Evolutionary conservation across 345 rosid genomes (phyloP).

Genomic region (Theobroma cacao): DNA sequence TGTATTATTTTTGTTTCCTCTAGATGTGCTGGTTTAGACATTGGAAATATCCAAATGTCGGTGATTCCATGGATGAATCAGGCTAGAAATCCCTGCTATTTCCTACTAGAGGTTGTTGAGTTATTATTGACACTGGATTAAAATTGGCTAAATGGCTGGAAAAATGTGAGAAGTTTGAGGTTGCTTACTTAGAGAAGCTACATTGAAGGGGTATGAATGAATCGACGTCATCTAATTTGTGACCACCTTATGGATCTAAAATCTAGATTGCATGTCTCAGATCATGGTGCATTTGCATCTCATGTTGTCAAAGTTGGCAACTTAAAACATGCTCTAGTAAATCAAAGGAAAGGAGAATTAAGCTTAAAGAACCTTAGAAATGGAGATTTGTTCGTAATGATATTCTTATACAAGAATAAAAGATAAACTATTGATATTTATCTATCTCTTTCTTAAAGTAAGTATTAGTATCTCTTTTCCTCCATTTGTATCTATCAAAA

Average conservation of each 20-base stretch:
- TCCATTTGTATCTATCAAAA: neutral
- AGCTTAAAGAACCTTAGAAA: neutral
- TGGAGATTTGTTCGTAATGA: neutral
- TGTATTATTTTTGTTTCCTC: neutral
- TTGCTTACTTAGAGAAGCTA: neutral
- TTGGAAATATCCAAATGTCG: neutral
- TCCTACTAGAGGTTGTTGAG: neutral
- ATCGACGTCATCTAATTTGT: neutral
- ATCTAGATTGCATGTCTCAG: neutral
- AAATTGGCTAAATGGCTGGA: neutral
- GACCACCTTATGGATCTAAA: neutral
- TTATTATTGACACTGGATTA: neutral
- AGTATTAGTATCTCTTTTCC: neutral
- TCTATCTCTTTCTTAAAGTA: neutral
- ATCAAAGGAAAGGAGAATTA: neutral
- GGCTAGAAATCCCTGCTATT: neutral
- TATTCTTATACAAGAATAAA: neutral
- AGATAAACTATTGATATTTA: neutral
- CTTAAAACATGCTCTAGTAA: neutral
- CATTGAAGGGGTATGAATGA: neutral
- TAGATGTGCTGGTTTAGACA: neutral
- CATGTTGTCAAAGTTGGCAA: neutral
- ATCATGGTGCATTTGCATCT: neutral
- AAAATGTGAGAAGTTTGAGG: neutral
- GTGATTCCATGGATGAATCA: neutral